Evolutionary conservation across 768 basidiomycete genomes (phyloP).

Genomic region (Fomitopsis serialis): DNA sequence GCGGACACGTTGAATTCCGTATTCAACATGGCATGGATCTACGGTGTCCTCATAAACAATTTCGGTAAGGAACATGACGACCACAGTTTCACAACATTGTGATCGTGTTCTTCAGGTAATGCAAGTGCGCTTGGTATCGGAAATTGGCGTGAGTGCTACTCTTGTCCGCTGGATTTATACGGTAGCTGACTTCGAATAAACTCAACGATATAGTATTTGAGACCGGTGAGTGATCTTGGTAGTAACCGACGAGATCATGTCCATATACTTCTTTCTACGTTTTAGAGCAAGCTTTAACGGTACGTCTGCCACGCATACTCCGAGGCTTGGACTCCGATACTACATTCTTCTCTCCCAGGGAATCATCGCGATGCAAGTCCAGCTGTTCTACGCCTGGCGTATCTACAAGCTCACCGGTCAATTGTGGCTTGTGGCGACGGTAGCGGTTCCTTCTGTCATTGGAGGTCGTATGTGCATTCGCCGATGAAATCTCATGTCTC

Average conservation of each 20-base stretch:
- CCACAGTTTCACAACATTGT: too few species aligned
- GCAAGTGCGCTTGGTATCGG: background rate
- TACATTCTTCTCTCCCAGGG: conserved; percentile 14
- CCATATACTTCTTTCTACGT: too few species aligned
- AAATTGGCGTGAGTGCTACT: background rate
- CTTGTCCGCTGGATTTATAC: background rate
- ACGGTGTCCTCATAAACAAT: conserved; percentile 13
- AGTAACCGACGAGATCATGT: too few species aligned
- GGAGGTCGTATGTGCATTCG: conserved; percentile 8
- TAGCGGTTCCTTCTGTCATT: conserved; percentile 9
- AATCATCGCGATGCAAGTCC: conserved; percentile 17
- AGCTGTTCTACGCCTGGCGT: conserved; percentile 21
- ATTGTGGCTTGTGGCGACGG: conserved; percentile 8
- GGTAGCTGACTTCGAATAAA: too few species aligned
- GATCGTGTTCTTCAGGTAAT: background rate
- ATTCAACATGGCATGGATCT: conserved; percentile 19
- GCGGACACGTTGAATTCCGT: conserved; percentile 16
- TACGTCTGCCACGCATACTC: too few species aligned
- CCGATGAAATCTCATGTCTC: background rate
- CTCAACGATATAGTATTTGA: conserved; percentile 20
- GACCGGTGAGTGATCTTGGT: conserved; percentile 9
- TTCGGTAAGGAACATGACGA: conserved; percentile 14
- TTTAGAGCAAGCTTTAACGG: too few species aligned
- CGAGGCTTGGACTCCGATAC: too few species aligned
- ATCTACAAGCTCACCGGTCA: conserved; percentile 15